phyloP scores from a whole-genome alignment of 2,329 filamentous ascomycete genomes.

The Hypoxylon sp. region DNA sequence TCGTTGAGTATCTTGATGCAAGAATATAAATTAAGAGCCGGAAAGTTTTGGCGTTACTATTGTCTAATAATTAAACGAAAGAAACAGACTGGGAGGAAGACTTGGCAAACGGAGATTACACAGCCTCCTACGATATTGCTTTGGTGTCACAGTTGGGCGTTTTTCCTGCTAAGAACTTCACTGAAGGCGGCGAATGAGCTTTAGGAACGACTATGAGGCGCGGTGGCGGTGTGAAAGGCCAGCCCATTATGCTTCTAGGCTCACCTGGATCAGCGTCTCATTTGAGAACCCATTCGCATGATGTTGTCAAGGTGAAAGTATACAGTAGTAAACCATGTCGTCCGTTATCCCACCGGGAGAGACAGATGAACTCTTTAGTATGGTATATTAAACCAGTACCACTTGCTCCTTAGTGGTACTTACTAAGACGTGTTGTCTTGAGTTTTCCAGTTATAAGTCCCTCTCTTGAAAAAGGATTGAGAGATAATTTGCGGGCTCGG shows the following conservation, averaged over 20 bases:
- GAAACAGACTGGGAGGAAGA: background rate
- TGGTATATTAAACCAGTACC: too few relatives aligned
- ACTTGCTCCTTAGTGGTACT: too few relatives aligned
- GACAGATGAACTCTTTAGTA: too few relatives aligned
- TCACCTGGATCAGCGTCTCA: background rate
- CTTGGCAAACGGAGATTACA: background rate
- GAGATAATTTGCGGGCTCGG: too few relatives aligned
- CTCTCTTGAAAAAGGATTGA: too few relatives aligned
- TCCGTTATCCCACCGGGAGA: too few relatives aligned
- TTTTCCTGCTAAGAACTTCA: background rate
- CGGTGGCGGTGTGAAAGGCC: background rate
- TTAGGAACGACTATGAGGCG: background rate
- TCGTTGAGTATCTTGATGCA: background rate
- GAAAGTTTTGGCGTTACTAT: background rate
- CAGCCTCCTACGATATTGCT: slow-evolving; percentile 12
- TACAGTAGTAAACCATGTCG: too few relatives aligned
- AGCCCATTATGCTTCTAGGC: background rate
- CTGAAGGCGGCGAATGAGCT: slow-evolving; percentile 8
- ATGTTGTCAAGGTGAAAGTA: background rate
- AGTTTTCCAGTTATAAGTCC: too few relatives aligned
- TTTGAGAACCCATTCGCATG: background rate
- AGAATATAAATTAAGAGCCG: background rate
- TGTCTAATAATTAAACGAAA: background rate
- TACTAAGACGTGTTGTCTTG: too few relatives aligned
- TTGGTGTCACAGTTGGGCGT: background rate